phyloP scores from a whole-genome alignment of 1,139 yeast species.

The Zygoascus sp. region DNA sequence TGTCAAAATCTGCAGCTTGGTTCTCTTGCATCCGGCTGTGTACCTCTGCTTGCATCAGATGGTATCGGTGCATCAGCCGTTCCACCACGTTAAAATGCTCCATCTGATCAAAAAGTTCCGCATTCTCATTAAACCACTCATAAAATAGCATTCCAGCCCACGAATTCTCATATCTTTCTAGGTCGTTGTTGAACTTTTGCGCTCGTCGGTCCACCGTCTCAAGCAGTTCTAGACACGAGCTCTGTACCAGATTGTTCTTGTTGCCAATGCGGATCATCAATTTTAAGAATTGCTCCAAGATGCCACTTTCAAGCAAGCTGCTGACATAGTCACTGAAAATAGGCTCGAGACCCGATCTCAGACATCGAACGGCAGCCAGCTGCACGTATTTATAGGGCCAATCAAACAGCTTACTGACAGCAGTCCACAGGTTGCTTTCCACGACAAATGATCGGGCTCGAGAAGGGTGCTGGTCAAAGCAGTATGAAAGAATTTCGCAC shows the following conservation, averaged over 20 bases:
- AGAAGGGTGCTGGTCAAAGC: conserved; percentile 55
- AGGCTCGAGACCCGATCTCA: conserved; percentile 26
- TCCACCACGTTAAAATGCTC: conserved; percentile 24
- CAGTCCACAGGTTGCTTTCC: conserved; percentile 50
- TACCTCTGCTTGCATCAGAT: conserved; percentile 9
- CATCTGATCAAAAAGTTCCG: conserved; percentile 39
- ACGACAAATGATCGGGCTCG: conserved; percentile 59
- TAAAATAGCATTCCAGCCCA: conserved; percentile 9
- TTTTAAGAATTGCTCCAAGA: conserved; percentile 42
- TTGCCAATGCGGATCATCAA: conserved; percentile 41
- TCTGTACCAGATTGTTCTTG: conserved; percentile 62
- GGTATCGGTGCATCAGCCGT: conserved; percentile 13
- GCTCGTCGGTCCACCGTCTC: conserved; percentile 43
- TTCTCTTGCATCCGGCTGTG: not conserved
- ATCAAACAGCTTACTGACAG: conserved; percentile 46
- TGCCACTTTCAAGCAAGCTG: conserved; percentile 6
- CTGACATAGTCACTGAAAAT: conserved; percentile 45
- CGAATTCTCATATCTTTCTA: conserved; percentile 4
- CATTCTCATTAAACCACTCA: conserved; percentile 37
- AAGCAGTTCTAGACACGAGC: conserved; percentile 70
- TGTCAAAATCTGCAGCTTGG: conserved; percentile 4
- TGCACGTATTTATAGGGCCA: conserved; percentile 47
- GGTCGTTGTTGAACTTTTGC: not conserved
- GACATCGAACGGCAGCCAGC: conserved; percentile 47
- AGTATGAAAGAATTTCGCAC: conserved; percentile 64